Conservation (phyloP, 2,329 filamentous ascomycete species). For the Mycocentrospora acerina region DNA sequence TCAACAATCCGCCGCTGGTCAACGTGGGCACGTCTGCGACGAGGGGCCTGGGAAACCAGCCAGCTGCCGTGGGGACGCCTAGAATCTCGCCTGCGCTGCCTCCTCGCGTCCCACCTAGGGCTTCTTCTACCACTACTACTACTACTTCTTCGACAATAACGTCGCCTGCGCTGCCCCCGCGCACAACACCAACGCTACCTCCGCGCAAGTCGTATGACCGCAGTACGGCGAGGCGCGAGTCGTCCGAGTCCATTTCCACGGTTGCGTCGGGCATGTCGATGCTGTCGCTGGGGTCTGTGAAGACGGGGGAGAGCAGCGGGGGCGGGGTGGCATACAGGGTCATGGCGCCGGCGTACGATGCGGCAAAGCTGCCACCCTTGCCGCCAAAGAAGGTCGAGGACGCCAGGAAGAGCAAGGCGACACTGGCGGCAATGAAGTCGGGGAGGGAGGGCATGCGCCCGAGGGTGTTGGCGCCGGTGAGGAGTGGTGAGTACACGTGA, state of each 20-base stretch:
- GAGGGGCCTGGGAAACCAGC: constrained; percentile 43
- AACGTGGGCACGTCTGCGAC: constrained; percentile 38
- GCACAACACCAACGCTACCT: constrained; percentile 45
- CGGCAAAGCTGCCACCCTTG: constrained; percentile 55
- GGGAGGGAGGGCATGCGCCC: constrained; percentile 1
- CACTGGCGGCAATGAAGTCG: constrained; percentile 42
- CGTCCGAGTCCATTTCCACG: constrained; percentile 55
- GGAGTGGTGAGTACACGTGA: background rate
- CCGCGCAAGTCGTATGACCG: constrained; percentile 47
- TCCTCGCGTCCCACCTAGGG: constrained; percentile 53
- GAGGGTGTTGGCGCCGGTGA: too few relatives aligned
- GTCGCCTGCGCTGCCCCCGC: constrained; percentile 16
- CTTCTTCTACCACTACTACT: constrained; percentile 41
- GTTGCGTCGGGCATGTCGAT: constrained; percentile 50
- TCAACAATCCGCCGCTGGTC: constrained; percentile 45
- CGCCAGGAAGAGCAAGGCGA: constrained; percentile 40
- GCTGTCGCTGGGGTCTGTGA: constrained; percentile 52
- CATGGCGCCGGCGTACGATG: constrained; percentile 60
- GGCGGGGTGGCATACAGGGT: constrained; percentile 40
- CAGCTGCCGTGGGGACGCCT: constrained; percentile 23
- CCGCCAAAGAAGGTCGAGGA: constrained; percentile 53
- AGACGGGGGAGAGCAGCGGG: constrained; percentile 41
- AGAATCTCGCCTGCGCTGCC: constrained; percentile 33
- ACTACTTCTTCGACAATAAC: too few relatives aligned
- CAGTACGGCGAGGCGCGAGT: constrained; percentile 35